Evolutionary conservation across 1,139 yeast genomes (phyloP).

Genomic region (Yamadazyma membranifaciens): DNA sequence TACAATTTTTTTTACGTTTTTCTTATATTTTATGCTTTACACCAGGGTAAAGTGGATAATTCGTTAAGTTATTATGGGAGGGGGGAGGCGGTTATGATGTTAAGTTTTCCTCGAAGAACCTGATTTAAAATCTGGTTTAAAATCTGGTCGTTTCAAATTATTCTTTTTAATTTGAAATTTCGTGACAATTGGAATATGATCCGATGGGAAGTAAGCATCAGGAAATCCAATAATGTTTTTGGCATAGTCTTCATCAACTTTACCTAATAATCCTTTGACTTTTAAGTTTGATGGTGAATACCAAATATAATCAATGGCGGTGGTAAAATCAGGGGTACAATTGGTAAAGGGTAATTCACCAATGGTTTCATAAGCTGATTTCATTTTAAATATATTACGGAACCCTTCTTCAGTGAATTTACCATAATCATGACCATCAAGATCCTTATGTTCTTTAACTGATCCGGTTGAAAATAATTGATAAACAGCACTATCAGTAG

Average conservation of each 20-base stretch:
- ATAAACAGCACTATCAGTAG: constrained; percentile 84
- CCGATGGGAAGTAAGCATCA: constrained; percentile 90
- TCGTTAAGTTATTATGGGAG: neutral
- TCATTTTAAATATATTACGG: constrained; percentile 74
- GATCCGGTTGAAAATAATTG: constrained; percentile 81
- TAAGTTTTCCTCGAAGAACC: constrained; percentile 52
- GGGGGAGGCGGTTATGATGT: neutral
- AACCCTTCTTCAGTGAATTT: constrained; percentile 88
- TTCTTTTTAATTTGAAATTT: constrained; percentile 69
- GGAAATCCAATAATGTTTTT: constrained; percentile 88
- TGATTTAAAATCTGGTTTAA: constrained; percentile 48
- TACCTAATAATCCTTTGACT: constrained; percentile 84
- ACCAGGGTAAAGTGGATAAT: neutral
- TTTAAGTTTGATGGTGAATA: constrained; percentile 75
- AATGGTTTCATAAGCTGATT: constrained; percentile 78
- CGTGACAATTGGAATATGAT: constrained; percentile 82
- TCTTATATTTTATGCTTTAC: neutral
- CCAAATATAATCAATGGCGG: constrained; percentile 95
- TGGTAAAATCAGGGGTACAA: constrained; percentile 89
- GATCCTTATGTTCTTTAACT: constrained; percentile 72
- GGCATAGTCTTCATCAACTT: constrained; percentile 75
- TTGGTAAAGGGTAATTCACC: constrained; percentile 95
- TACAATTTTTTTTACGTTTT: neutral
- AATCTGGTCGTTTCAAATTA: constrained; percentile 34
- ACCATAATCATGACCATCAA: constrained; percentile 88